Percentiles rank a stretch among this genome's conserved stretches.
These are phyloP conservation scores for Botryotinia globosa DNA, from an alignment of 2,329 filamentous ascomycete genomes.

Conservation along the genomic window DNA sequence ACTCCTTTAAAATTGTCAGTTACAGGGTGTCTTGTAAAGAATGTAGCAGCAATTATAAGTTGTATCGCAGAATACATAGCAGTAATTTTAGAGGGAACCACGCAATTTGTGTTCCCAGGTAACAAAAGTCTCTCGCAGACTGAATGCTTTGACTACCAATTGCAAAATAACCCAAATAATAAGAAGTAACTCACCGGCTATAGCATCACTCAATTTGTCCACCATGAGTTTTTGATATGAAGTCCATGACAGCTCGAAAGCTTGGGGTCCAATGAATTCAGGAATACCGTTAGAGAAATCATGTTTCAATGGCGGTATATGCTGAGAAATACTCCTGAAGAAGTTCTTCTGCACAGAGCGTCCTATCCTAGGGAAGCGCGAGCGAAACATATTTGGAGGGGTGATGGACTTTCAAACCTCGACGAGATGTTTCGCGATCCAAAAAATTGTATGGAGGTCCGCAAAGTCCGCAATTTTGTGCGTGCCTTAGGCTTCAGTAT, in stretches of 20 bases:
- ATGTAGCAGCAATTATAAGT: not conserved
- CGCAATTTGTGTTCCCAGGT: not conserved
- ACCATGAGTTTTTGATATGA: slow-evolving; percentile 75
- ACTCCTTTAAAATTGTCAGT: slow-evolving; percentile 4
- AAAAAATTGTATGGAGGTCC: slow-evolving; percentile 18
- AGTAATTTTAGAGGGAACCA: not conserved
- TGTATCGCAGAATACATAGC: not conserved
- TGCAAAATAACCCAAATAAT: not conserved
- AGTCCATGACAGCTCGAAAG: slow-evolving; percentile 75
- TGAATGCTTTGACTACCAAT: not conserved
- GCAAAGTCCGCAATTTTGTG: not conserved
- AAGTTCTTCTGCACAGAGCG: slow-evolving; percentile 13
- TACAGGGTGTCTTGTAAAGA: not conserved
- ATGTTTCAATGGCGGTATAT: slow-evolving; percentile 44
- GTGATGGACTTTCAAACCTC: slow-evolving; percentile 11
- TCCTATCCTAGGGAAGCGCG: slow-evolving; percentile 35
- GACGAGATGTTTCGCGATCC: slow-evolving; percentile 17
- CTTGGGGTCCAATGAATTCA: slow-evolving; percentile 66
- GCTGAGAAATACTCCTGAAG: not conserved
- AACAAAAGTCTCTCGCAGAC: not conserved
- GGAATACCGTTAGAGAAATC: slow-evolving; percentile 55
- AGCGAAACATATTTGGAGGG: slow-evolving; percentile 35
- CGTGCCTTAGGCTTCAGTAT: not conserved
- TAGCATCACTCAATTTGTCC: slow-evolving; percentile 71
- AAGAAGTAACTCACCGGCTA: slow-evolving; percentile 57